Base-by-base conservation (phyloP, 2,329 filamentous ascomycete species). In the Beauveria bassiana region DNA sequence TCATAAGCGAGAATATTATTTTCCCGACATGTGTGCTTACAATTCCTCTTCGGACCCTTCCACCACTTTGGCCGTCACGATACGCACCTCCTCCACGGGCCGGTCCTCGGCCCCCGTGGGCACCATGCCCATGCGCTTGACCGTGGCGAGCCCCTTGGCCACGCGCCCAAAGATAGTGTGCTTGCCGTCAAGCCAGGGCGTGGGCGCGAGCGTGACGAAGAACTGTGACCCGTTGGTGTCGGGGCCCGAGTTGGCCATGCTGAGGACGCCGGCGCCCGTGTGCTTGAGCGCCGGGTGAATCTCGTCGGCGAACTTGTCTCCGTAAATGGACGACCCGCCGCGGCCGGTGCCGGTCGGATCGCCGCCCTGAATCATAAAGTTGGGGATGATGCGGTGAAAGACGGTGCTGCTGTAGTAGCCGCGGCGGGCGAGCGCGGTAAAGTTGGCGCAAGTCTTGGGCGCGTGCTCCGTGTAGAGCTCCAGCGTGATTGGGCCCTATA, bases 111-210 rank as follows among this genome's bases (percentile, higher is more conserved):
- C 76, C 26, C 86, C 90, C 1, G 92, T 96, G 78, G 89, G 91
- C 55, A 96, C 91, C 62, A 95, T 73, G 0, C 93, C 95, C 85
- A 99, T 90, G 66, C 91, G 83, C 78, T 91, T 87, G 31, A 98
- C 86, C n/a, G 93, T 81, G 61, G 83, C 80, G 82, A 98, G 85
- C 0, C 95, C 95, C 60, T 77, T 84, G 78, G 89, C 93, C 45
- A 99, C 92, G 59, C 93, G 80, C 1, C 95, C 95, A 72, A 99
- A 99, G 67, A 99, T 96, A 12, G 93, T 96, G 74, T 99, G 93
- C 75, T 96, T 97, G 24, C 93, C 92, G 75, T 99, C 95, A 63
- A 99, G 77, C 93, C 93, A 98, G 0, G 95, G 95, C 18, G 95
- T 93, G 5, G 93, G 93, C 8, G 92, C 93, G 40, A 98, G 81